Percentiles rank a stretch among this genome's conserved stretches.
phyloP scores from a whole-genome alignment of 2,329 filamentous ascomycete species.

The Piedraia hortae region DNA sequence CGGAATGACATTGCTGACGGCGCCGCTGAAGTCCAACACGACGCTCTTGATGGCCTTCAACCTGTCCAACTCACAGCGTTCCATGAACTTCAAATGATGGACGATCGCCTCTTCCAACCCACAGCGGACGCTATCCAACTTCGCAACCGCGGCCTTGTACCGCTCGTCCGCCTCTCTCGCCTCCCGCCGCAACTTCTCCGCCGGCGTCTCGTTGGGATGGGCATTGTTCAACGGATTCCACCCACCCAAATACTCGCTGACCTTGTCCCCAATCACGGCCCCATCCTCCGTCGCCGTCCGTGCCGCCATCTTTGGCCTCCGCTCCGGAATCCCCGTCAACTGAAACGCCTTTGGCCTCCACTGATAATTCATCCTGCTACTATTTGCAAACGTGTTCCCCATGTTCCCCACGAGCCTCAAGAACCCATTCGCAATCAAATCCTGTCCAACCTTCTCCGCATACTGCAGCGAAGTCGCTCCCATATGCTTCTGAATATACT shows the following conservation, averaged over 20 bases:
- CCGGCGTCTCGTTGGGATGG: slow-evolving; percentile 77
- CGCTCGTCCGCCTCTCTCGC: slow-evolving; percentile 73
- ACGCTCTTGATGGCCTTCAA: slow-evolving; percentile 97
- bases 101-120: slow-evolving; percentile 89
- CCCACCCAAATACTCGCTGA: slow-evolving; percentile 59
- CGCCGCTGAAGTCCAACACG: slow-evolving; percentile 86
- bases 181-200: slow-evolving; percentile 65
- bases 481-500: slow-evolving; percentile 80
- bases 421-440: slow-evolving; percentile 64
- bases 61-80: slow-evolving; percentile 85
- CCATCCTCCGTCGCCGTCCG: slow-evolving; percentile 61
- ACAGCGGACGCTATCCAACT: slow-evolving; percentile 72
- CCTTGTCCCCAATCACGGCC: slow-evolving; percentile 43
- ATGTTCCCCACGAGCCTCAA: slow-evolving; percentile 80
- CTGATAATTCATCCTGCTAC: slow-evolving; percentile 90
- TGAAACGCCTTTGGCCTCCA: slow-evolving; percentile 87
- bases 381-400: slow-evolving; percentile 87
- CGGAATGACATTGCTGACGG: slow-evolving; percentile 92
- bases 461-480: slow-evolving; percentile 51
- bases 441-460: slow-evolving; percentile 82
- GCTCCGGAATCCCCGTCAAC: slow-evolving; percentile 63
- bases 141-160: slow-evolving; percentile 66
- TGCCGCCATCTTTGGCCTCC: slow-evolving; percentile 38
- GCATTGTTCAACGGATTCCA: slow-evolving; percentile 85
- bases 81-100: slow-evolving; percentile 78